These are phyloP conservation scores for Suillus occidentalis DNA, from an alignment of 768 basidiomycete genomes.

Conservation along the genomic window DNA sequence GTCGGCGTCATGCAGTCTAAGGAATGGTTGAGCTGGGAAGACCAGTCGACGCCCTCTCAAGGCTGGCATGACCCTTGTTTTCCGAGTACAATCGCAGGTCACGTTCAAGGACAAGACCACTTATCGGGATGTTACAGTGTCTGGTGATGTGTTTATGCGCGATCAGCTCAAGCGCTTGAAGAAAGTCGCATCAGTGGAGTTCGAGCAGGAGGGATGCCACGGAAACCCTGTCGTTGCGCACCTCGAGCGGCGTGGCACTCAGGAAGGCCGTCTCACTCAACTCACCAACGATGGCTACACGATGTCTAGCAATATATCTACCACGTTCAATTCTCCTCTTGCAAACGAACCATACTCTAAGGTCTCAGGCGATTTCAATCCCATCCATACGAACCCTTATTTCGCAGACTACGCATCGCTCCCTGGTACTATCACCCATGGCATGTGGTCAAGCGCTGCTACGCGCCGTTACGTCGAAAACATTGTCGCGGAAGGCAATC, in stretches of 20 bases:
- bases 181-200: constrained; percentile 86
- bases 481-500: constrained; percentile 89
- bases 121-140: constrained; percentile 77
- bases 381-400: constrained; percentile 98
- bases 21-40: constrained; percentile 97
- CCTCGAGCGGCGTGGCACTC: constrained; percentile 84
- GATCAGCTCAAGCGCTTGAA: constrained; percentile 86
- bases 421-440: constrained; percentile 96
- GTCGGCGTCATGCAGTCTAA: constrained; percentile 93
- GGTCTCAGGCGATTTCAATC: constrained; percentile 97
- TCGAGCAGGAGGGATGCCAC: constrained; percentile 80
- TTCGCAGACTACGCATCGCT: constrained; percentile 92
- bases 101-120: constrained; percentile 90
- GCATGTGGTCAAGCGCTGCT: constrained; percentile 95
- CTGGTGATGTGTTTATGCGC: constrained; percentile 84
- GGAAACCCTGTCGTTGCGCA: constrained; percentile 95
- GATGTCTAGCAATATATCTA: constrained; percentile 62
- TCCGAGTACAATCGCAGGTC: constrained; percentile 85
- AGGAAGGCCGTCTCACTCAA: constrained; percentile 74
- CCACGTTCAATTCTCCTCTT: constrained; percentile 77
- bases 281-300: constrained; percentile 87
- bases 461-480: constrained; percentile 92
- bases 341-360: constrained; percentile 96
- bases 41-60: constrained; percentile 76
- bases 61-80: constrained; percentile 81